Base-by-base conservation (phyloP, 2,329 filamentous ascomycete species). In the Arthrinium phaeospermum region DNA sequence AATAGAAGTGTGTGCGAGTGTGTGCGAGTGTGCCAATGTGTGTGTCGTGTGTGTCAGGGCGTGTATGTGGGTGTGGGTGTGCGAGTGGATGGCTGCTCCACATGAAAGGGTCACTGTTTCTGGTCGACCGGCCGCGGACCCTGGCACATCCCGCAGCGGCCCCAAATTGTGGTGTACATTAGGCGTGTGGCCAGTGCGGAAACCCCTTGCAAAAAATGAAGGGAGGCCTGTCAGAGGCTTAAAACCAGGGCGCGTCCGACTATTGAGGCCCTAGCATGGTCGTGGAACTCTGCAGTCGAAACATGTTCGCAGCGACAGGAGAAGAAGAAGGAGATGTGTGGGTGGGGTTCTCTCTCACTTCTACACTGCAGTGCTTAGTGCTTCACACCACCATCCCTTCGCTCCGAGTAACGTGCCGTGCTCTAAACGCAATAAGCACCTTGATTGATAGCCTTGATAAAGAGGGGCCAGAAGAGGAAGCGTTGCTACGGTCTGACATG, bases 141-240 rank as follows among this genome's bases (percentile, higher is more conserved):
- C 57, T 77, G 75, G 75, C 70, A 77, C 74, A 76, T 78, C 73
- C 76, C 77, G 77, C 73, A 73, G 75, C 74, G 74, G 72, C 73
- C 75, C 64, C 72, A 70, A 74, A 74, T 73, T 75, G 30, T 64
- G 57, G 30, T 64, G 34, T 72, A 75, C 74, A 70, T 68, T 68
- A 73, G 69, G 74, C 74, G 74, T 75, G 73, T 74, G 76, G 74
- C 80, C 79, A 82, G 81, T 80, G 73, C 77, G 27, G 27, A 30
- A 30, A 30, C 4, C 44, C 70, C 73, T 69, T 73, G 70, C 71
- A 8, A n/a, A 22, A 49, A 49, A 49, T 6, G n/a, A 49, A 49
- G 70, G 70, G 71, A 71, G 72, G 71, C 73, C 71, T 73, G 71
- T 70, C 71, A 78, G 79, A 77, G 79, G 79, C 78, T 81, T 76